Evolutionary conservation across 2,329 filamentous ascomycete species (phyloP), one percentile per base, ranked within the genome.

Genomic region (Thelonectria blattea): DNA sequence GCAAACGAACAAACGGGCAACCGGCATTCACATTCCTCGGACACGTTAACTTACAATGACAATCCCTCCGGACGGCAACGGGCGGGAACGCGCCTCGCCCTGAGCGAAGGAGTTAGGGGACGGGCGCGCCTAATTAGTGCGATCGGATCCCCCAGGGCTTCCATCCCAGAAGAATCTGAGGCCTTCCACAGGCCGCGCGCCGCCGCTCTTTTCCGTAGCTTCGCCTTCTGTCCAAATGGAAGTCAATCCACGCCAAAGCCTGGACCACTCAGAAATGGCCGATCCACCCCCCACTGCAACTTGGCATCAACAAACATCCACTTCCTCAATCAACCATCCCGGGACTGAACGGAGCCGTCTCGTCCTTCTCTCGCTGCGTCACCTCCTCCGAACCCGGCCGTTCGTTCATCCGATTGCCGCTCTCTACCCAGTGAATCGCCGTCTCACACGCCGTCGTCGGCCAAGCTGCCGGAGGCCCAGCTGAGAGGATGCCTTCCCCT

Each of bases 401-500:
- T 46, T 18, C 41, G 32, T 32, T 22, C 17, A 17, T 24, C 47
- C 52, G 39, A 52, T 42, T n/a, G 24, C 41, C 47, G 27, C 27
- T 45, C 27, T 11, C 37, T 45, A 37, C 27, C 41, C 30, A 30
- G 42, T 24, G 17, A 30, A 39, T 43, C 39, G 32, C 32, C 22
- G 20, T 32, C 32, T 17, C 43, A n/a, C 46, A 30, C 50, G 47
- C 48, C 18, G 24, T 42, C 9, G 27, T 45, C 47, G 24, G 43
- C 7, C 18, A 58, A 34, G 56, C 45, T 55, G 47, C 51, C 43
- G 30, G 37, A 15, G 43, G 30, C 53, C 27, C 39, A 45, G 32
- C 22, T n/a, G 49, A 17, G 63, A 70, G 59, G 42, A 78, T 78
- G 76, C 73, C 74, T 49, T 73, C 75, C 39, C 74, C 74, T 15